Base-by-base conservation (phyloP, 2,329 filamentous ascomycete genomes). In the Fusarium poae region DNA sequence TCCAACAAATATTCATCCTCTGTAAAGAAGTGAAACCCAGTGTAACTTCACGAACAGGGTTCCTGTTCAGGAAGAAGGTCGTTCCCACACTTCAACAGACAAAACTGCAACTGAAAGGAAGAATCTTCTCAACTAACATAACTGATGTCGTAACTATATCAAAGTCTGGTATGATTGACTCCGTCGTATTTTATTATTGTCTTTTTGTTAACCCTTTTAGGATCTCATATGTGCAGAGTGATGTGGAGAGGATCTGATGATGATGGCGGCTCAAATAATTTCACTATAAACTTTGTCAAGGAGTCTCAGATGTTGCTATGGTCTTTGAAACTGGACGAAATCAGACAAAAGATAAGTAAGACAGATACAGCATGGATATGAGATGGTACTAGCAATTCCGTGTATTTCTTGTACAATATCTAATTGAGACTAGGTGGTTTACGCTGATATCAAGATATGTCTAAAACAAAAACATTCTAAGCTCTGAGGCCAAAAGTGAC, bases 11-110 rank as follows among this genome's bases (percentile, higher is more conserved):
- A 4, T 4, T 57, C 3, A 8, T 57, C 4, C 0, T 57, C 0
- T 57, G 35, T 4, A 18, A 34, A 8, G 27, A 21, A 15, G 23
- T 44, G 16, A 44, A 44, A 12, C 12, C 15, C 4, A 6, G 6
- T 1, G 0, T 0, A 6, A 4, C 0, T 20, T 1, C 2, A 3
- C 18, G 13, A 3, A 6, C 2, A 1, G 4, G 3, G 1, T n/a
- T 6, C 3, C 11, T 34, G 15, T n/a, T 12, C 18, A 16, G 27
- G 8, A 16, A 15, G 0, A 52, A 7, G 40, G 11, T 2, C 5
- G 2, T 2, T 3, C 25, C 52, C 2, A 16, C 21, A 15, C 0
- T 3, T 12, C 32, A 27, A 4, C 30, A 48, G 7, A 20, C 42
- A 2, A 55, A 29, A 11, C 15, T 49, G 0, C 1, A 18, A 16